A percentile compares a stretch with the other conserved stretches of the same genome.
Conservation (phyloP, 768 basidiomycete genomes). For the Tricholoma matsutake region DNA sequence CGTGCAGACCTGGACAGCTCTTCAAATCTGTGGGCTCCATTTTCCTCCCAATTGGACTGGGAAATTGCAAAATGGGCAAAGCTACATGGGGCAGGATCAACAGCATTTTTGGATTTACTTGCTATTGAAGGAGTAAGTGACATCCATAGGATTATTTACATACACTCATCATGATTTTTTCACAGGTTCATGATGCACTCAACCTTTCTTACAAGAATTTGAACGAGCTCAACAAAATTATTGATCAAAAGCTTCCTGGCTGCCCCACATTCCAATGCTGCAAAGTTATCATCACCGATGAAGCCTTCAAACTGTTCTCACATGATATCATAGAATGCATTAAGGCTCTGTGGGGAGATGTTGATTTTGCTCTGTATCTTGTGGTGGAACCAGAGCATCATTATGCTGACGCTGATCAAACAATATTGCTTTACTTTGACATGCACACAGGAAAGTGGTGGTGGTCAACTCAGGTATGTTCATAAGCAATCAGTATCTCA, state of each 20-base stretch:
- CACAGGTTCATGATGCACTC: conserved; percentile 24
- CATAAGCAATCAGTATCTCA: neutral
- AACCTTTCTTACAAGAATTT: conserved; percentile 24
- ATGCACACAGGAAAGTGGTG: conserved; percentile 43
- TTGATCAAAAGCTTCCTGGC: conserved; percentile 23
- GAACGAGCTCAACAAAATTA: conserved; percentile 25
- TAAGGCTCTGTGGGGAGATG: conserved; percentile 29
- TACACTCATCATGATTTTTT: conserved; percentile 2
- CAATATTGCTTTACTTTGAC: conserved; percentile 23
- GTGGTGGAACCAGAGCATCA: conserved; percentile 35
- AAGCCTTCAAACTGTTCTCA: conserved; percentile 29
- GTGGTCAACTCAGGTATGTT: conserved; percentile 42
- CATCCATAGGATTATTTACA: neutral
- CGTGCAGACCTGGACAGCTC: neutral
- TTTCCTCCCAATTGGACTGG: conserved; percentile 35
- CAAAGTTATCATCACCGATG: conserved; percentile 25
- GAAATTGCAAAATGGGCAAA: conserved; percentile 40
- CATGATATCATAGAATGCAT: conserved; percentile 36
- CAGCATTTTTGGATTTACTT: conserved; percentile 36
- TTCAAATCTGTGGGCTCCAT: conserved; percentile 26
- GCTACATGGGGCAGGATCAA: conserved; percentile 29
- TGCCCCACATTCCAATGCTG: conserved; percentile 20
- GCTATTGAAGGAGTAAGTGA: conserved; percentile 34
- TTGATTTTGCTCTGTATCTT: conserved; percentile 29
- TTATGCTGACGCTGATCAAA: conserved; percentile 23